These are phyloP conservation scores for Boletus barrowsii DNA, from an alignment of 768 basidiomycete species.

Conservation along the genomic window DNA sequence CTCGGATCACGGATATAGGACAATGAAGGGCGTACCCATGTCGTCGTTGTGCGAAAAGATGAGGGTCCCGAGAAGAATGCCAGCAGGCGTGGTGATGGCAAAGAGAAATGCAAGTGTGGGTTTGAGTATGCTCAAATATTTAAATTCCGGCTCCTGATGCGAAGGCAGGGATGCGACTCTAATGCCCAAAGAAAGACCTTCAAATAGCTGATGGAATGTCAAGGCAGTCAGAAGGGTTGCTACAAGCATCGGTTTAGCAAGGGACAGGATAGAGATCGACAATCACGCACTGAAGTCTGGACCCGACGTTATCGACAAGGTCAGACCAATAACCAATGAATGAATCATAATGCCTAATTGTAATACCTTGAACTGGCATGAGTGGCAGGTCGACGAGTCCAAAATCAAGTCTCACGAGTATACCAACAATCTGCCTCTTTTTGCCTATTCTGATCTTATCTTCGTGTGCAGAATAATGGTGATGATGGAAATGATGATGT, in stretches of 20 bases:
- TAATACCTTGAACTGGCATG: constrained; percentile 50
- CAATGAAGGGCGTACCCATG: constrained; percentile 17
- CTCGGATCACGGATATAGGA: neutral
- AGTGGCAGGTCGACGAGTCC: neutral
- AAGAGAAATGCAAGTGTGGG: constrained; percentile 59
- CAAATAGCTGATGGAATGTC: constrained; percentile 81
- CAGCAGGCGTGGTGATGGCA: constrained; percentile 70
- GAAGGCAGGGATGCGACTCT: constrained; percentile 69
- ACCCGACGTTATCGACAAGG: constrained; percentile 66
- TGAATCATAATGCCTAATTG: constrained; percentile 87
- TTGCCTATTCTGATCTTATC: constrained; percentile 41
- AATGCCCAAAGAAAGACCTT: constrained; percentile 80
- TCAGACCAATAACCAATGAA: constrained; percentile 76
- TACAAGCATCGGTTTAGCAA: constrained; percentile 24
- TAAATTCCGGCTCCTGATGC: constrained; percentile 17
- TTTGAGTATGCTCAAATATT: constrained; percentile 38
- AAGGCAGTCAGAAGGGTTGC: constrained; percentile 74
- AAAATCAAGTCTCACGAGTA: constrained; percentile 46
- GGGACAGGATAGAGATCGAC: neutral
- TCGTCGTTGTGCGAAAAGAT: constrained; percentile 38
- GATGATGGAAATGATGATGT: neutral
- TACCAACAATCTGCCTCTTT: constrained; percentile 67
- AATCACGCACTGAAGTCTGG: constrained; percentile 62
- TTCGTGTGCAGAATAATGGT: constrained; percentile 6
- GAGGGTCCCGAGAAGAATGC: constrained; percentile 59